A percentile compares a stretch with the other conserved stretches of the same genome.
Conservation (phyloP, 441 rosid genomes). For the Kokia cookei region DNA sequence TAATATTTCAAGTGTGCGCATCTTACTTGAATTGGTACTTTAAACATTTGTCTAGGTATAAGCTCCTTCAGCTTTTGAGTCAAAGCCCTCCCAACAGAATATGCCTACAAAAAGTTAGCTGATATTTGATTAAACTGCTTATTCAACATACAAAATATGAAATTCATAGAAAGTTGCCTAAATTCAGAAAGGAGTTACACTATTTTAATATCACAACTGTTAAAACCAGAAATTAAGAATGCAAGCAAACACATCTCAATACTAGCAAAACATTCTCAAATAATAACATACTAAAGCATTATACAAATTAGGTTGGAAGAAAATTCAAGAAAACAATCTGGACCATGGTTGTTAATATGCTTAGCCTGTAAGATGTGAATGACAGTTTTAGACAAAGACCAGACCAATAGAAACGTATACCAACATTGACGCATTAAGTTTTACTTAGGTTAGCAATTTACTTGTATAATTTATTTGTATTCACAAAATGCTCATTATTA, state of each 20-base stretch:
- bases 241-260: not conserved
- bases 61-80: slow-evolving; percentile 95
- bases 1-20: slow-evolving; percentile 1
- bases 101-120: slow-evolving; percentile 56
- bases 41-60: slow-evolving; percentile 96
- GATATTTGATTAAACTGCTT: slow-evolving; percentile 8
- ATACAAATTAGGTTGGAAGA: too few relatives aligned
- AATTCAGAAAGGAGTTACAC: not conserved
- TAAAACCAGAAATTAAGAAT: not conserved
- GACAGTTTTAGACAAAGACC: too few relatives aligned
- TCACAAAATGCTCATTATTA: too few relatives aligned
- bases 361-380: too few relatives aligned
- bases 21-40: slow-evolving; percentile 94
- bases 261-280: not conserved
- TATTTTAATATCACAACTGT: not conserved
- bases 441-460: too few relatives aligned
- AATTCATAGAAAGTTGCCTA: not conserved
- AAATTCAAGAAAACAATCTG: too few relatives aligned
- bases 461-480: too few relatives aligned
- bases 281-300: not conserved
- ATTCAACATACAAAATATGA: not conserved
- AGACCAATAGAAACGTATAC: too few relatives aligned
- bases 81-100: slow-evolving; percentile 89
- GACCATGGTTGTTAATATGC: too few relatives aligned
- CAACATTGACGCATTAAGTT: too few relatives aligned